A percentile compares a stretch with the other conserved stretches of the same genome.
phyloP scores from a whole-genome alignment of 306 rosid genomes.

The Cicer judaicum region DNA sequence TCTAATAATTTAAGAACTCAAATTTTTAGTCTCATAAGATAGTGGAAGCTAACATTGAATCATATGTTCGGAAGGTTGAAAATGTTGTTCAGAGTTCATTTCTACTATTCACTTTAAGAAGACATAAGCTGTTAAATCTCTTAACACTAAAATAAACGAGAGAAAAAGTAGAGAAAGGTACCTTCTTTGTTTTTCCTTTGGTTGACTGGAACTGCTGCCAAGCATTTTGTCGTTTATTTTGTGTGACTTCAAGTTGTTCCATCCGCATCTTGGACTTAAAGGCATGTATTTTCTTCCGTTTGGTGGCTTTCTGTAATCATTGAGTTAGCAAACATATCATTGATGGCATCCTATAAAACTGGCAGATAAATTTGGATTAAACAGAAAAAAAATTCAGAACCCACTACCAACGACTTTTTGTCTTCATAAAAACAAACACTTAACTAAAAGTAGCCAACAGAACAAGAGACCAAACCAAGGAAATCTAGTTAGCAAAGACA shows the following conservation, averaged over 20 bases:
- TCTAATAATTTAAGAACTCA: neutral
- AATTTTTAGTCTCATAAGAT: neutral
- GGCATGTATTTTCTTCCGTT: constrained; percentile 94
- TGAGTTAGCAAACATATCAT: constrained; percentile 44
- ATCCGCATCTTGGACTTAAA: constrained; percentile 97
- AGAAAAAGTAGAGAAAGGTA: constrained; percentile 40
- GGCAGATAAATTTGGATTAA: constrained; percentile 2
- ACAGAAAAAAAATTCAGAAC: constrained; percentile 13
- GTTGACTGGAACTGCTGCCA: constrained; percentile 98
- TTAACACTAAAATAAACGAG: neutral
- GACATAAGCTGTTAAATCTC: neutral
- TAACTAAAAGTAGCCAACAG: neutral
- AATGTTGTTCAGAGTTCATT: neutral
- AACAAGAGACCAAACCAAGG: neutral
- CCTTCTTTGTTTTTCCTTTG: constrained; percentile 98
- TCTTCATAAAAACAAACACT: neutral
- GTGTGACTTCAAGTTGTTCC: constrained; percentile 96
- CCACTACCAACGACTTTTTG: constrained; percentile 4
- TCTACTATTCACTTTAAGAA: neutral
- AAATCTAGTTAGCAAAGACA: constrained; percentile 24
- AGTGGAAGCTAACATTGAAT: neutral
- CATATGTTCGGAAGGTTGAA: neutral
- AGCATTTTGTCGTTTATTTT: constrained; percentile 97
- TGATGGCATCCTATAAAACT: constrained; percentile 27
- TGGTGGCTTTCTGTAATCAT: constrained; percentile 72